Percentiles rank a stretch among this genome's conserved stretches.
phyloP scores from a whole-genome alignment of 2,329 filamentous ascomycete genomes.

The Pestalotiopsis sp. region DNA sequence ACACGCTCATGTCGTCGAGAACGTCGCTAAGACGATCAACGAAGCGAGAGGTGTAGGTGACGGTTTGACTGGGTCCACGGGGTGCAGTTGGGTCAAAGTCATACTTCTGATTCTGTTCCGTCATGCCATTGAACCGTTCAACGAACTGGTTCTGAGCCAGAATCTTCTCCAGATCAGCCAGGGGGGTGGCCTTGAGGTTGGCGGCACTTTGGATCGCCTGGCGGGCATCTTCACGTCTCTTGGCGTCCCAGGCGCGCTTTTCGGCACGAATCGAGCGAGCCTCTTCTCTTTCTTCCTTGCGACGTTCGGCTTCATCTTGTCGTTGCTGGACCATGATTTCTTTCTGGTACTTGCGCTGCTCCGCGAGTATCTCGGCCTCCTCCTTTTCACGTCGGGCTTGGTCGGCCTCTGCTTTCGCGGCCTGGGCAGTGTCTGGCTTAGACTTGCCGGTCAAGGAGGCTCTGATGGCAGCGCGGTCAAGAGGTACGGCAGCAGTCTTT shows the following conservation, averaged over 20 bases:
- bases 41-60: conserved; percentile 7
- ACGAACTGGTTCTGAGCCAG: neutral
- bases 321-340: neutral
- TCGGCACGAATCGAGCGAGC: neutral
- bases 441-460: neutral
- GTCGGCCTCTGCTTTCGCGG: neutral
- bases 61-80: conserved; percentile 3
- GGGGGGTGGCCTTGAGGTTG: neutral
- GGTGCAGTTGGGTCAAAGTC: neutral
- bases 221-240: neutral
- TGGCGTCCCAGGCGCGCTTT: neutral
- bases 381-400: neutral
- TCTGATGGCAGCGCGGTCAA: neutral
- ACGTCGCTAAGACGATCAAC: conserved; percentile 8
- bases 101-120: neutral
- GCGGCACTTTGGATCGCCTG: neutral
- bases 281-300: neutral
- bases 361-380: neutral
- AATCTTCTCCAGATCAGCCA: neutral
- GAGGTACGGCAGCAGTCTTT: neutral
- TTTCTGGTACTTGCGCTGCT: neutral
- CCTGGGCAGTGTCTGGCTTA: neutral
- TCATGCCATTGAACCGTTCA: neutral
- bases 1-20: conserved; percentile 6
- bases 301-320: neutral